Evolutionary conservation across 1,284 basidiomycete genomes (phyloP), one percentile per base, ranked within the genome.

Genomic region (Tremellales sp.): DNA sequence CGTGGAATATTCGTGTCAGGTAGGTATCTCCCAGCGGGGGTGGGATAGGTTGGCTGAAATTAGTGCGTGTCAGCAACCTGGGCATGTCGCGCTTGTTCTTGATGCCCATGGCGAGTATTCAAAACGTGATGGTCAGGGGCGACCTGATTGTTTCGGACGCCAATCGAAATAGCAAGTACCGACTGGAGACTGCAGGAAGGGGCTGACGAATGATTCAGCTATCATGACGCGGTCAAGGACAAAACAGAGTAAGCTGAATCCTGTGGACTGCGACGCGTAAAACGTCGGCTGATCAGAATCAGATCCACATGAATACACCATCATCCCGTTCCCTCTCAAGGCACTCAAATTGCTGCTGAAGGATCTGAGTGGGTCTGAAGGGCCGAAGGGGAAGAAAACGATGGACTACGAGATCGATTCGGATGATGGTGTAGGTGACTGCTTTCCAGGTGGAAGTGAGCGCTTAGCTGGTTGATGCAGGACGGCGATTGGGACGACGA

Each of bases 171-270:
- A 83, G 88, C 89, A 66, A 76, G 84, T 72, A 13, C 32, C 28
- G 26, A 39, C 49, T 32, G 26, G 13, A 14, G 24, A 31, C 22
- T 44, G 39, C 22, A 22, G 26, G 24, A 34, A 28, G 12, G n/a
- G 38, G 36, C 33, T 39, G 39, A 37, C 31, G 24, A 5, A 43
- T 10, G 18, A 18, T 24, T 48, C 63, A 91, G 87, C 88, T 60
- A 97, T 97, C 70, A 90, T 95, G 83, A 97, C 94, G 33, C 84
- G 94, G 51, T 94, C 93, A 34, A 79, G 82, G 60, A 90, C 93
- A 35, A 88, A 84, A 75, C 77, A 78, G 56, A 86, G 89, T 93
- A 36, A 58, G 72, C 56, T 24, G 10, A n/a, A n/a, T n/a, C 27
- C 34, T 46, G 24, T 19, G 9, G 24, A 22, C 7, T 43, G 19